These are phyloP conservation scores for Hemileccinum rubropunctum DNA, from an alignment of 768 basidiomycete species.

Conservation along the genomic window DNA sequence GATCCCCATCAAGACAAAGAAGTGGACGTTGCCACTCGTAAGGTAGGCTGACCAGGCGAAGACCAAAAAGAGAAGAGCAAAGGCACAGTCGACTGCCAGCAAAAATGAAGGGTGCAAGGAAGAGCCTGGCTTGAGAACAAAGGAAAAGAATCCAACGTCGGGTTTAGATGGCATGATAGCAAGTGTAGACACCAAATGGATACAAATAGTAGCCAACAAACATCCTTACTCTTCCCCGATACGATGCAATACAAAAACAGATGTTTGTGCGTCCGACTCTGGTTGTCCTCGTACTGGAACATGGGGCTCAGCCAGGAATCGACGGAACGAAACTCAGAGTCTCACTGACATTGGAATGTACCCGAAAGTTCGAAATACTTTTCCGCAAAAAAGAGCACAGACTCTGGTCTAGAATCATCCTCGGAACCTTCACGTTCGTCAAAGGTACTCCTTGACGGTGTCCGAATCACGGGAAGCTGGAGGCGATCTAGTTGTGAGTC, in stretches of 20 bases:
- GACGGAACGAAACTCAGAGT: background rate
- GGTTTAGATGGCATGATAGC: conserved; percentile 21
- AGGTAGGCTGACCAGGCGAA: conserved; percentile 56
- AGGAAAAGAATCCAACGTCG: conserved; percentile 43
- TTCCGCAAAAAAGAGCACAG: conserved; percentile 40
- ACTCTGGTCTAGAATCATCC: conserved; percentile 29
- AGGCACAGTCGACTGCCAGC: conserved; percentile 58
- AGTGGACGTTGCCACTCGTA: conserved; percentile 64
- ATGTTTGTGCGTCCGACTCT: background rate
- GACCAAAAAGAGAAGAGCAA: conserved; percentile 55
- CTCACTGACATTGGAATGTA: conserved; percentile 43
- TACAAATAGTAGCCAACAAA: conserved; percentile 22
- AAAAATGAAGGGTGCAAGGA: conserved; percentile 72
- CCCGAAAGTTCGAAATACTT: conserved; percentile 57
- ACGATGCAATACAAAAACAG: conserved; percentile 15
- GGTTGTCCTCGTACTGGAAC: conserved; percentile 11
- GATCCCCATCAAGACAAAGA: conserved; percentile 63
- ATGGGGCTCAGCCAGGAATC: conserved; percentile 1
- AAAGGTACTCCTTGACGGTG: conserved; percentile 13
- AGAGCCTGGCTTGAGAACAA: conserved; percentile 71
- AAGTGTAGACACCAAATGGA: background rate
- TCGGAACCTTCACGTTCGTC: conserved; percentile 19
- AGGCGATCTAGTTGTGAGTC: conserved; percentile 56
- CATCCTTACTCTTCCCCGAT: background rate
- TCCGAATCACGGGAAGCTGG: conserved; percentile 45